Evolutionary conservation across 345 rosid genomes (phyloP).

Genomic region (Mangifera indica): DNA sequence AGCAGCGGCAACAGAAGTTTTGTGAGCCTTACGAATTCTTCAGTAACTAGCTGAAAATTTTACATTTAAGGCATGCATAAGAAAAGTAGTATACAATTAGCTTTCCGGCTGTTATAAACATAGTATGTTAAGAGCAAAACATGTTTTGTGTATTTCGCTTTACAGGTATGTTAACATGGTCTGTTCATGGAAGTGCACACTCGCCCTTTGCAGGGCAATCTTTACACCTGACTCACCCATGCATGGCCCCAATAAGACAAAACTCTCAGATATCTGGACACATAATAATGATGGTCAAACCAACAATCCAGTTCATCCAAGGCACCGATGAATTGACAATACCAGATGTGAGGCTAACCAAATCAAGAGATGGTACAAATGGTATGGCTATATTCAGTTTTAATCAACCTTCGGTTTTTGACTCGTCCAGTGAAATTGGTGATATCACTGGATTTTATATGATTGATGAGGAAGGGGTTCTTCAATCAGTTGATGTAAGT

Average conservation of each 20-base stretch:
- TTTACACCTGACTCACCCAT: conserved; percentile 29
- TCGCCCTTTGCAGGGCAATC: conserved; percentile 53
- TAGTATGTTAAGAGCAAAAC: neutral
- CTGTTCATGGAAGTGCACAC: conserved; percentile 33
- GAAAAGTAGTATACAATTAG: neutral
- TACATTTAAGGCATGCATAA: neutral
- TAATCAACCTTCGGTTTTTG: conserved; percentile 87
- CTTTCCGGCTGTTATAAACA: neutral
- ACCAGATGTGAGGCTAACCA: conserved; percentile 83
- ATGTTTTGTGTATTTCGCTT: conserved; percentile 8
- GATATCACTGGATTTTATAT: conserved; percentile 94
- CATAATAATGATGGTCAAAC: conserved; percentile 67
- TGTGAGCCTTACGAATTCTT: too few relatives aligned
- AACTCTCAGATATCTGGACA: conserved; percentile 23
- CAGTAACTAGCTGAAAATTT: neutral
- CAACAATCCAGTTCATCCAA: conserved; percentile 78
- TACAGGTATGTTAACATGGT: conserved; percentile 45
- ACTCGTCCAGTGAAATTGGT: conserved; percentile 78
- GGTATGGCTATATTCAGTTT: conserved; percentile 81
- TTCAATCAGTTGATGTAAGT: conserved; percentile 87
- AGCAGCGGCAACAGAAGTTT: too few relatives aligned
- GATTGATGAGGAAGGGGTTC: conserved; percentile 93
- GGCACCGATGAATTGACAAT: conserved; percentile 87
- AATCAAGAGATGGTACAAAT: conserved; percentile 81
- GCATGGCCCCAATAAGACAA: conserved; percentile 16